phyloP scores from a whole-genome alignment of 2,329 filamentous ascomycete species.

The Phaeosphaeriaceae sp. region DNA sequence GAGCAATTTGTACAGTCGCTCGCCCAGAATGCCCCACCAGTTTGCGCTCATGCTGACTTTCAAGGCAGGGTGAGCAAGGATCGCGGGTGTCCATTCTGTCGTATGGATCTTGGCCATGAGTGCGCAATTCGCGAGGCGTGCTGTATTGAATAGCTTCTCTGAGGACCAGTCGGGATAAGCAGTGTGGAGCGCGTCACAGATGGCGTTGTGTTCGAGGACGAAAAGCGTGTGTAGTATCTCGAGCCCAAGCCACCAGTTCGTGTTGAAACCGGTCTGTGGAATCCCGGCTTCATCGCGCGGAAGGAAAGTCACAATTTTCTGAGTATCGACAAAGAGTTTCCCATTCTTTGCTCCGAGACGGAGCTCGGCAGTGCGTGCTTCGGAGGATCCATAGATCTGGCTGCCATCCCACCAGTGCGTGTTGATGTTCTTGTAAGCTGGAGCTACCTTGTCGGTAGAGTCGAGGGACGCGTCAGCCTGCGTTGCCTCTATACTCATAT shows the following conservation, averaged over 20 bases:
- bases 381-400: slow-evolving; percentile 56
- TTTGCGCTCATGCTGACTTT: slow-evolving; percentile 55
- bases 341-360: slow-evolving; percentile 47
- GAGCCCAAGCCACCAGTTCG: slow-evolving; percentile 58
- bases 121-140: slow-evolving; percentile 54
- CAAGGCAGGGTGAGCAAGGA: slow-evolving; percentile 54
- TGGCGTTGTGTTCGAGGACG: slow-evolving; percentile 56
- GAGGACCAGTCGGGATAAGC: slow-evolving; percentile 48
- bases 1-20: slow-evolving; percentile 50
- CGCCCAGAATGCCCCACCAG: slow-evolving; percentile 56
- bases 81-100: slow-evolving; percentile 58
- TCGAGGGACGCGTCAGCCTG: slow-evolving; percentile 46
- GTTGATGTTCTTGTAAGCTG: slow-evolving; percentile 53
- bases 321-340: slow-evolving; percentile 48
- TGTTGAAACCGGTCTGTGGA: slow-evolving; percentile 52
- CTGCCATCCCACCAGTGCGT: slow-evolving; percentile 58
- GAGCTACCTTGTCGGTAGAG: slow-evolving; percentile 45
- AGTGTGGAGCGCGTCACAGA: slow-evolving; percentile 49
- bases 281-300: slow-evolving; percentile 50
- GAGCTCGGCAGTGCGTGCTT: slow-evolving; percentile 46
- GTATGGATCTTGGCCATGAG: slow-evolving; percentile 61
- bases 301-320: slow-evolving; percentile 47
- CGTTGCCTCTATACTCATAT: slow-evolving; percentile 50
- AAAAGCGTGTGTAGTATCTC: slow-evolving; percentile 57
- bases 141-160: slow-evolving; percentile 56